Base-by-base conservation (phyloP, 768 basidiomycete genomes). In the Russula ochroleuca region DNA sequence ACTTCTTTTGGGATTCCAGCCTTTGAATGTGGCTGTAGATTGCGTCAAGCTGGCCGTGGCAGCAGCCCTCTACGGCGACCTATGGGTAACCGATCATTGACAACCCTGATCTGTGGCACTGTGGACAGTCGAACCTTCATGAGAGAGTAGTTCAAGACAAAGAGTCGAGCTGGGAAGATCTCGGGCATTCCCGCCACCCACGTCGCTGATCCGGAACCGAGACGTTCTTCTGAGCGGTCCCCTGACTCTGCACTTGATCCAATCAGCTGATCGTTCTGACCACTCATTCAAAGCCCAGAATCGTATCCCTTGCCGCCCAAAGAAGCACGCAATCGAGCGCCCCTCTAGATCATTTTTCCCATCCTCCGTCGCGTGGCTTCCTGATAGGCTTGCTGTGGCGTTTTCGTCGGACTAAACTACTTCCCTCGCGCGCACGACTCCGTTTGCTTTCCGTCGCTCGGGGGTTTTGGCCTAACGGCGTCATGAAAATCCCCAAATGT, bases 41-140 rank as follows among this genome's bases (percentile, higher is more conserved):
- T 11, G 82, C 81, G 73, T 92, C 89, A n/a, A 97, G 83, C 66
- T 87, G 83, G 38, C 97, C 97, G 73, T 99, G 97, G 69, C 92
- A 94, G 78, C 97, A 98, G 3, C 95, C 95, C 78, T 97, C 86
- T 31, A 98, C 80, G 8, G 94, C 95, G 67, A 98, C 80, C 87
- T 94, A 52, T 48, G 17, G 19, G 23, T 21, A 56, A 5, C 59
- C 25, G 47, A 11, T 61, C 21, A 65, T 41, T 21, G 38, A 43
- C 17, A 21, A n/a, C n/a, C 13, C 10, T 45, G 10, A 19, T 19
- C 6, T 49, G 17, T n/a, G 23, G 31, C 40, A 43, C 28, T 21
- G 9, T n/a, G 23, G 3, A 25, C 33, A 14, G 21, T 7, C 45
- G 28, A 64, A 64, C 63, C 63, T 64, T 64, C 63, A 64, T 64